A percentile compares a stretch with the other conserved stretches of the same genome.
Conservation (phyloP, 768 basidiomycete species). For the Lactifluus volemus region DNA sequence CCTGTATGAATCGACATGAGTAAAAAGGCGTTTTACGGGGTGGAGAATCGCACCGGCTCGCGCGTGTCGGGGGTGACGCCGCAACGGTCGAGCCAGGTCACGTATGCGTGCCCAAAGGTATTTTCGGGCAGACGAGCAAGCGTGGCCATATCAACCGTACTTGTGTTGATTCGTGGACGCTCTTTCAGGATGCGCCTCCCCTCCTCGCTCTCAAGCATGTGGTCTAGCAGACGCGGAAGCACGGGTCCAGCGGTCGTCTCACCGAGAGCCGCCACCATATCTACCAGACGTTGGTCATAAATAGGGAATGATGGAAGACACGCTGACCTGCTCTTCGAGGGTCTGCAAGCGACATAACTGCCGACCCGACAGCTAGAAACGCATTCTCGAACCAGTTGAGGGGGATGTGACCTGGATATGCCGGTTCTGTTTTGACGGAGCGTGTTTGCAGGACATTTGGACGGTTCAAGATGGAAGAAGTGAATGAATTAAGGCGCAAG, state of each 20-base stretch:
- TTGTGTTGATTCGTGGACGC: constrained; percentile 71
- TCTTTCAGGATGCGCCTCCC: constrained; percentile 80
- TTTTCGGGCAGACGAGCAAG: constrained; percentile 64
- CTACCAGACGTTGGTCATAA: constrained; percentile 32
- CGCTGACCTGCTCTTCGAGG: constrained; percentile 75
- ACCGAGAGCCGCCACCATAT: constrained; percentile 91
- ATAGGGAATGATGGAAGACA: background rate
- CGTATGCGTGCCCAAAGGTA: constrained; percentile 80
- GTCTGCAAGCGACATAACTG: constrained; percentile 69
- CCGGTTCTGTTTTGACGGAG: constrained; percentile 28
- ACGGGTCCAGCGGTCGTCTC: constrained; percentile 84
- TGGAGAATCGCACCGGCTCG: constrained; percentile 54
- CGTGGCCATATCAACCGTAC: constrained; percentile 61
- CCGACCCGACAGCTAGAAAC: constrained; percentile 80
- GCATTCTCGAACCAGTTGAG: constrained; percentile 76
- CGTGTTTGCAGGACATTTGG: constrained; percentile 2
- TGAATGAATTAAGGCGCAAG: background rate
- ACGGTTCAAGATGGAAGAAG: background rate
- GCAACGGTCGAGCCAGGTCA: constrained; percentile 82
- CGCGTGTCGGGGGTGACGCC: constrained; percentile 91
- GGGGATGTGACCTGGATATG: constrained; percentile 76
- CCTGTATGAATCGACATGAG: constrained; percentile 38
- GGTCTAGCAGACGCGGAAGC: constrained; percentile 65
- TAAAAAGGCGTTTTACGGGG: background rate
- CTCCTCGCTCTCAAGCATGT: constrained; percentile 71